Evolutionary conservation across 2,329 filamentous ascomycete species (phyloP), one percentile per base, ranked within the genome.

Genomic region (Aureobasidium sp.): DNA sequence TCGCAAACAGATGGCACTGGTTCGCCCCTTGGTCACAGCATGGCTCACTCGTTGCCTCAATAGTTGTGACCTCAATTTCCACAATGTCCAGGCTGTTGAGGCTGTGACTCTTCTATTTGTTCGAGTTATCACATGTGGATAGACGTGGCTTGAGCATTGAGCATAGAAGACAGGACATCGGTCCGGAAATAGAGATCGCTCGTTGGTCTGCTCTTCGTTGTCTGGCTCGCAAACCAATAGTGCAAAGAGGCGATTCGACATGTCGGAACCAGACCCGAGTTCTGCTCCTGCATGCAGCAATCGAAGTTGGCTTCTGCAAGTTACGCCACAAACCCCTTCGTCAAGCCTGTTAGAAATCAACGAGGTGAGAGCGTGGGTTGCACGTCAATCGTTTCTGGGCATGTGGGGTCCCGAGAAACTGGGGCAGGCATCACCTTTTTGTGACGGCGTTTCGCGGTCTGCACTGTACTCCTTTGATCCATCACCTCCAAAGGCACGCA

Each of bases 371-470:
- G 39, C 27, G 53, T 57, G 53, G 52, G 53, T 57, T 34, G 53
- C 27, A 46, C 53, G 41, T 57, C 53, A 46, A 57, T 34, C 39
- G 39, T 57, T 46, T 36, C 53, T 57, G 53, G 51, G 36, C 51
- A 53, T 53, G 29, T 41, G 51, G 41, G 41, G 41, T 44, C 39
- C 53, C 53, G 53, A 44, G 37, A 46, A 41, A 46, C 41, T 36
- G 39, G 53, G 37, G 39, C 26, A 24, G 13, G 15, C 34, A 15
- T 57, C 53, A 41, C 20, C 24, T 17, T 20, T 44, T 46, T 57
- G n/a, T 36, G 39, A 44, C 41, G 17, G 52, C 37, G 53, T 44
- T 39, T 44, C 39, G 39, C 53, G 29, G 36, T 41, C 34, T 46
- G 26, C 39, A 46, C 53, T 26, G 9, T 32, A 37, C 26, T 55